These are phyloP conservation scores for Phlyctochytrium arcticum DNA, from an alignment of 192 early-diverging fungal species.

Conservation along the genomic window DNA sequence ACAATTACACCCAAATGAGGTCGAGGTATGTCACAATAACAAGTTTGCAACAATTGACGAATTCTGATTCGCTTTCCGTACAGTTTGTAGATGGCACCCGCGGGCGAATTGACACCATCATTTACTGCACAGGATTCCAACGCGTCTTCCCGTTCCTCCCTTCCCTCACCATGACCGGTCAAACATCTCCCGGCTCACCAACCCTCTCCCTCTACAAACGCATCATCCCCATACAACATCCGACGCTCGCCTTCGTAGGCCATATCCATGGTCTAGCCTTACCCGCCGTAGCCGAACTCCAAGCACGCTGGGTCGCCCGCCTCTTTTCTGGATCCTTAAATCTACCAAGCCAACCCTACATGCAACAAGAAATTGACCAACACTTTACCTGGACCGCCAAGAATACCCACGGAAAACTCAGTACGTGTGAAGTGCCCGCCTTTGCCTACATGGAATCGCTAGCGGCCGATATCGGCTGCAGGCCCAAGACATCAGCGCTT, in stretches of 20 bases:
- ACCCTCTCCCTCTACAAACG: too few relatives aligned
- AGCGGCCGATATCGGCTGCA: slow-evolving; percentile 14
- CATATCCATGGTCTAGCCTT: slow-evolving; percentile 47
- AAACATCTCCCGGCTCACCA: too few relatives aligned
- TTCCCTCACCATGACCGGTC: slow-evolving; percentile 25
- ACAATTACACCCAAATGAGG: too few relatives aligned
- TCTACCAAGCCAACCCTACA: not conserved
- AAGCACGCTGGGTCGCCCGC: slow-evolving; percentile 45
- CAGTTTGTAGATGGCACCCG: slow-evolving; percentile 54
- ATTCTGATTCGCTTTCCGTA: not conserved
- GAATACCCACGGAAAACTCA: not conserved
- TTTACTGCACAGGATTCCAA: slow-evolving; percentile 61
- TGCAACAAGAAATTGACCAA: slow-evolving; percentile 7
- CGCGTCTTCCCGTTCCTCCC: slow-evolving; percentile 47
- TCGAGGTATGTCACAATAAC: too few relatives aligned
- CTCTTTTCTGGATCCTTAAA: slow-evolving; percentile 25
- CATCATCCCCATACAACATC: slow-evolving; percentile 45
- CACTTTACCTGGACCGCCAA: not conserved
- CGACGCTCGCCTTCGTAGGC: slow-evolving; percentile 58
- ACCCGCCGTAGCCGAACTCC: slow-evolving; percentile 52
- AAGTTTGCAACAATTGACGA: too few relatives aligned
- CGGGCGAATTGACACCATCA: slow-evolving; percentile 49
- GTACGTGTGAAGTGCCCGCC: slow-evolving; percentile 1
- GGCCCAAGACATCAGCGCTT: not conserved
- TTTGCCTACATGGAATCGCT: slow-evolving; percentile 14